Conservation (phyloP, 2,329 filamentous ascomycete genomes). For the Rugonectria rugulosa region DNA sequence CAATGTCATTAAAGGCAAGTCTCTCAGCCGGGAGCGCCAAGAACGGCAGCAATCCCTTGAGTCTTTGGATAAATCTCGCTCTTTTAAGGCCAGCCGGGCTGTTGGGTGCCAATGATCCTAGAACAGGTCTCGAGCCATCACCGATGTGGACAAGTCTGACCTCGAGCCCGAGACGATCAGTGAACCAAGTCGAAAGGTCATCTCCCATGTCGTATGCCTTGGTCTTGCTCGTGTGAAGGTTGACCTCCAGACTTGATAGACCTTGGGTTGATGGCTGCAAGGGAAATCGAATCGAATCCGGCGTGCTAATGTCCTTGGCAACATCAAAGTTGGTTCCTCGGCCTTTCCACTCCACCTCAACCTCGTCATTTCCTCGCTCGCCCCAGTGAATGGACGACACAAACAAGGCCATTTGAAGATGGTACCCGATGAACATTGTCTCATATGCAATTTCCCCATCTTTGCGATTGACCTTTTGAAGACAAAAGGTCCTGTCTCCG, state of each 20-base stretch:
- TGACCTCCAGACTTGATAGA: constrained; percentile 9
- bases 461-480: constrained; percentile 29
- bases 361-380: not conserved
- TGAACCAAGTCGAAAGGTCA: constrained; percentile 29
- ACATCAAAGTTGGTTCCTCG: constrained; percentile 13
- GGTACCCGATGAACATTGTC: constrained; percentile 34
- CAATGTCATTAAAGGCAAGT: constrained; percentile 30
- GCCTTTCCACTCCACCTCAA: constrained; percentile 21
- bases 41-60: constrained; percentile 16
- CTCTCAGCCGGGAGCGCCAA: constrained; percentile 19
- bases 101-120: constrained; percentile 35
- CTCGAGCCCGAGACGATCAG: constrained; percentile 27
- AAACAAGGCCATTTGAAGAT: constrained; percentile 32
- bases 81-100: constrained; percentile 25
- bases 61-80: not conserved
- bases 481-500: constrained; percentile 33
- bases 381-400: constrained; percentile 19
- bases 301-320: not conserved
- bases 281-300: constrained; percentile 24
- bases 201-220: constrained; percentile 34
- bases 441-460: constrained; percentile 12
- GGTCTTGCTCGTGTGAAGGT: constrained; percentile 26
- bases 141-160: constrained; percentile 31
- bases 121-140: constrained; percentile 29
- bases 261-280: constrained; percentile 11